phyloP scores from a whole-genome alignment of 129 eudicot species.

The Lactuca sativa region DNA sequence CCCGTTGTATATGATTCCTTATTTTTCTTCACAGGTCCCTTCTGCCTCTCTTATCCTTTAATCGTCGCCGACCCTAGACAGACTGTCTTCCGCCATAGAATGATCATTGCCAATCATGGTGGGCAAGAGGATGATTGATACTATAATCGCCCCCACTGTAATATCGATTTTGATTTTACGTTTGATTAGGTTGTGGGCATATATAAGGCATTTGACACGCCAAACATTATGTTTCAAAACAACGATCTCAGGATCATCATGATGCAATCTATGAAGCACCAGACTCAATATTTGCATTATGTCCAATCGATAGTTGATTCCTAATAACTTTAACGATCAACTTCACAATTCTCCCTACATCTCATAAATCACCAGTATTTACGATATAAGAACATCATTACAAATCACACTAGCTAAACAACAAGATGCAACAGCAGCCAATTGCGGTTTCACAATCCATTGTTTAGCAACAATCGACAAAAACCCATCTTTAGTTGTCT shows the following conservation, averaged over 20 bases:
- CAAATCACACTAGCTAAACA: constrained; percentile 63
- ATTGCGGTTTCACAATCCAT: constrained; percentile 61
- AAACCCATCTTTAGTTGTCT: constrained; percentile 72
- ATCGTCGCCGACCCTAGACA: no score
- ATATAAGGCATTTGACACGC: constrained; percentile 37
- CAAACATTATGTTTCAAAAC: constrained; percentile 43
- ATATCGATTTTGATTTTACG: no score
- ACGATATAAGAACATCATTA: constrained; percentile 54
- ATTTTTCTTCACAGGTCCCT: no score
- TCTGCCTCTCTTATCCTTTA: no score
- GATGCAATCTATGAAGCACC: constrained; percentile 66
- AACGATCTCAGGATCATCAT: constrained; percentile 64
- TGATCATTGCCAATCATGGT: no score
- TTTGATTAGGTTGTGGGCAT: background rate
- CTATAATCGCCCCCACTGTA: no score
- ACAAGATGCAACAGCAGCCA: constrained; percentile 80
- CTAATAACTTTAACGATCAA: constrained; percentile 60
- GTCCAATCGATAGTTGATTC: constrained; percentile 61
- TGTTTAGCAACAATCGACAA: constrained; percentile 56
- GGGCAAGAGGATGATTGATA: no score
- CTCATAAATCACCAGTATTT: constrained; percentile 75
- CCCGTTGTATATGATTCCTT: no score
- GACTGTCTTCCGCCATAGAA: no score
- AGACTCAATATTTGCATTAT: constrained; percentile 67
- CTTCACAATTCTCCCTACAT: constrained; percentile 59